Conservation (phyloP, 2,329 filamentous ascomycete species). For the Apiospora pterosperma region DNA sequence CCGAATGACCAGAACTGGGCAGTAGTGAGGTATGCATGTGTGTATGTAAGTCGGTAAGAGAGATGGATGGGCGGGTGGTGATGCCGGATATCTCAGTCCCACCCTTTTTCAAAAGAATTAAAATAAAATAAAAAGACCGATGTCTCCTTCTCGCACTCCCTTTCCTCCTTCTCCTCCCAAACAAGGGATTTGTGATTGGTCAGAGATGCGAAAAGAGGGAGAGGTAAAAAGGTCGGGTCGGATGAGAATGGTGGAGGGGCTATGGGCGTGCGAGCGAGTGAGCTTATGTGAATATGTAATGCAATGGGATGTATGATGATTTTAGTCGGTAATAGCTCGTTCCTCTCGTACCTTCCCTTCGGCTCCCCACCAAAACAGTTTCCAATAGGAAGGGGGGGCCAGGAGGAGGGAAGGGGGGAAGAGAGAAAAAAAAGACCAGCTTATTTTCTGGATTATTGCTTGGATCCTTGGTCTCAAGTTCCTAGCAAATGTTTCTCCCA, state of each 20-base stretch:
- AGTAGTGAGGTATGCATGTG: too few relatives aligned
- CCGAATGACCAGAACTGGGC: not conserved
- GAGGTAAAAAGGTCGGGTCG: not conserved
- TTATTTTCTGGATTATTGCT: not conserved
- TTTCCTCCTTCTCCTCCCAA: not conserved
- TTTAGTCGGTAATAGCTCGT: conserved; percentile 1
- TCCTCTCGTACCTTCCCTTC: not conserved
- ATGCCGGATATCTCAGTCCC: not conserved
- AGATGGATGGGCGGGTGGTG: not conserved
- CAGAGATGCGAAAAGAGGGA: not conserved
- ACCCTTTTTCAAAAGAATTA: not conserved
- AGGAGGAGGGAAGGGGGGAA: too few relatives aligned
- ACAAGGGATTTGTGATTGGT: not conserved
- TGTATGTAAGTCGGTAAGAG: not conserved
- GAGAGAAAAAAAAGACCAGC: not conserved
- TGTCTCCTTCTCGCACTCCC: not conserved
- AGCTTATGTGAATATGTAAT: not conserved
- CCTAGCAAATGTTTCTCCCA: not conserved
- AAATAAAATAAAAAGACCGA: not conserved
- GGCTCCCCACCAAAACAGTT: not conserved
- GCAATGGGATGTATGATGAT: conserved; percentile 1
- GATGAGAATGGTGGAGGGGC: not conserved
- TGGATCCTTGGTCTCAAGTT: not conserved
- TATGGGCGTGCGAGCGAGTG: not conserved
- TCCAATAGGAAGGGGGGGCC: not conserved